Evolutionary conservation across 495 filamentous ascomycete genomes (phyloP).

Genomic region (Trichocladium antarcticum): DNA sequence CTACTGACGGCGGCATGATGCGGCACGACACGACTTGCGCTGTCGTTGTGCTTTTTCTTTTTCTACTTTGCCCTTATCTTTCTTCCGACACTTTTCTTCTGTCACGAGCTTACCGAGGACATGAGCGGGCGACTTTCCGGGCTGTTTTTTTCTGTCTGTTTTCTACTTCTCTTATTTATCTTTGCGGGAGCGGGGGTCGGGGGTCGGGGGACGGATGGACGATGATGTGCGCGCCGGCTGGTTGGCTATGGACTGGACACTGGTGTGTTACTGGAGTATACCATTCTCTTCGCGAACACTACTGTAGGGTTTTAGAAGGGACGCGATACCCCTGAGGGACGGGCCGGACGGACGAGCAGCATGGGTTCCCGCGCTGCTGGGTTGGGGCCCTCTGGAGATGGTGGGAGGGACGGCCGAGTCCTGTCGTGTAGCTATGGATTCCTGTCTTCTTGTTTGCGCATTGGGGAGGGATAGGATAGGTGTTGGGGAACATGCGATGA

Average conservation of each 20-base stretch:
- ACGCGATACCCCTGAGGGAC: constrained; percentile 18
- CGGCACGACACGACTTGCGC: constrained; percentile 6
- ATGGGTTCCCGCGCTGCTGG: not conserved
- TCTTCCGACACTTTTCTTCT: constrained; percentile 4
- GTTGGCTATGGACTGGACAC: constrained; percentile 12
- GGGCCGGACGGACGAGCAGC: not conserved
- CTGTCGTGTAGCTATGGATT: not conserved
- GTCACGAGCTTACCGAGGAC: constrained; percentile 6
- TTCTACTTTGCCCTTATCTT: constrained; percentile 15
- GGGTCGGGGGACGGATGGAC: constrained; percentile 14
- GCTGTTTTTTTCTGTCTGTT: constrained; percentile 9
- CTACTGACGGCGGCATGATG: constrained; percentile 7
- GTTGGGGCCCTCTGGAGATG: not conserved
- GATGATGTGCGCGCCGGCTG: constrained; percentile 2
- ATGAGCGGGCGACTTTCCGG: constrained; percentile 8
- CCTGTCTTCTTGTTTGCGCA: not conserved
- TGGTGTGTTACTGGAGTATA: constrained; percentile 22
- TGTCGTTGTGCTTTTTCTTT: not conserved
- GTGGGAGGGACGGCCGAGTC: not conserved
- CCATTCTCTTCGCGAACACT: constrained; percentile 20
- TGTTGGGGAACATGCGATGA: not conserved
- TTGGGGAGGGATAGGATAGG: not conserved
- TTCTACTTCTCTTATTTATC: not conserved
- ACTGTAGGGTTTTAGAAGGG: constrained; percentile 23
- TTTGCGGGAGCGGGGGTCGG: not conserved